Conservation (phyloP, 352 stramenopile species). For the Phytophthora meadii region DNA sequence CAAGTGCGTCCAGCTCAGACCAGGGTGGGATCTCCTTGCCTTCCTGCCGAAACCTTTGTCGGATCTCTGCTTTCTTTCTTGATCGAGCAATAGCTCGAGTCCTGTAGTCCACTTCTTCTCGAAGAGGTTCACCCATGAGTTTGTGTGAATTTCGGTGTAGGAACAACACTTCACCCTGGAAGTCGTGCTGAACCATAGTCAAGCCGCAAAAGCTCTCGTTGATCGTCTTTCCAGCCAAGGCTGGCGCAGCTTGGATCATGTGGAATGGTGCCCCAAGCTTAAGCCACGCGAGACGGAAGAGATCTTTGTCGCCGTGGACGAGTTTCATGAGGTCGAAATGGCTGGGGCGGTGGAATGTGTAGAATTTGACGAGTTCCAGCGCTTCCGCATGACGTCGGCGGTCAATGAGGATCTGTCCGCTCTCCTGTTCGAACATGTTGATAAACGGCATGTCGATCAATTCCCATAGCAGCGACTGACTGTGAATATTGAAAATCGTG, state of each 20-base stretch:
- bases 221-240: conserved; percentile 48
- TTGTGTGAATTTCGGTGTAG: conserved; percentile 68
- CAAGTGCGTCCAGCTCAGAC: conserved; percentile 26
- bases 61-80: conserved; percentile 31
- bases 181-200: conserved; percentile 64
- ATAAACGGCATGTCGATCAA: conserved; percentile 54
- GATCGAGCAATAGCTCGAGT: conserved; percentile 25
- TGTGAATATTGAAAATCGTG: conserved; percentile 76
- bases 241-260: conserved; percentile 52
- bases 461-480: conserved; percentile 61
- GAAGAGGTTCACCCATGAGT: conserved; percentile 38
- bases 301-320: conserved; percentile 65
- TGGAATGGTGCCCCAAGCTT: conserved; percentile 53
- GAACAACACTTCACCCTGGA: conserved; percentile 50
- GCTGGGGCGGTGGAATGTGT: conserved; percentile 38
- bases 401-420: conserved; percentile 67
- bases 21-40: conserved; percentile 32
- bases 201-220: conserved; percentile 56
- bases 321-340: conserved; percentile 48
- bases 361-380: conserved; percentile 56
- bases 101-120: conserved; percentile 31
- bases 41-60: conserved; percentile 24
- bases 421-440: conserved; percentile 80
- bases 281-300: conserved; percentile 70
- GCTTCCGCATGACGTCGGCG: conserved; percentile 38